These are phyloP conservation scores for Diaporthe eres DNA, from an alignment of 2,329 filamentous ascomycete species.

Conservation along the genomic window DNA sequence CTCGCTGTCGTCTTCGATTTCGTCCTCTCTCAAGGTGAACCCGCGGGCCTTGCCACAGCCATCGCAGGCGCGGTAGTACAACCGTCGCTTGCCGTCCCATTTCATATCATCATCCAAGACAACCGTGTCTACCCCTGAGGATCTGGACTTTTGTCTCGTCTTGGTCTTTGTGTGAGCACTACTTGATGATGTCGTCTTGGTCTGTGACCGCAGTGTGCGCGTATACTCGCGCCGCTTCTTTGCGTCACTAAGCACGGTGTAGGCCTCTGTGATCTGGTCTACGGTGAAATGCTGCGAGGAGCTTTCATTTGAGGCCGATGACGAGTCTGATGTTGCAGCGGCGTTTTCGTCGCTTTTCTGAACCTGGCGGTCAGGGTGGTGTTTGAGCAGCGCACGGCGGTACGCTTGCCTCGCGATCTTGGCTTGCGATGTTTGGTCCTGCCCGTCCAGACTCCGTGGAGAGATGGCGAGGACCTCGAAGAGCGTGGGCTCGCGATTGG, in stretches of 20 bases:
- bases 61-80: constrained; percentile 60
- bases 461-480: constrained; percentile 63
- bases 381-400: constrained; percentile 59
- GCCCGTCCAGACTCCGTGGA: constrained; percentile 51
- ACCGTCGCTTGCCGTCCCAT: constrained; percentile 53
- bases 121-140: constrained; percentile 58
- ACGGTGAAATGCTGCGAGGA: constrained; percentile 34
- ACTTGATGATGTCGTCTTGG: constrained; percentile 42
- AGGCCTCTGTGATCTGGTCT: constrained; percentile 37
- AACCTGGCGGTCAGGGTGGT: constrained; percentile 60
- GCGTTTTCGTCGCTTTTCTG: constrained; percentile 35
- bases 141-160: constrained; percentile 6
- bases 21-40: constrained; percentile 44
- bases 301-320: background rate
- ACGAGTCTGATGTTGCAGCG: constrained; percentile 6
- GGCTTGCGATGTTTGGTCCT: constrained; percentile 52
- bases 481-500: constrained; percentile 52
- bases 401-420: constrained; percentile 59
- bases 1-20: constrained; percentile 37
- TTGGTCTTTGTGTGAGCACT: background rate
- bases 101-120: constrained; percentile 60
- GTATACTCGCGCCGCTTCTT: constrained; percentile 25
- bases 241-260: constrained; percentile 25
- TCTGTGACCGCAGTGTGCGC: constrained; percentile 20
- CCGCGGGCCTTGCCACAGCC: constrained; percentile 50